Percentiles rank a stretch among this genome's conserved stretches.
Conservation (phyloP, 768 basidiomycete genomes). For the Kwoniella heveanensis region DNA sequence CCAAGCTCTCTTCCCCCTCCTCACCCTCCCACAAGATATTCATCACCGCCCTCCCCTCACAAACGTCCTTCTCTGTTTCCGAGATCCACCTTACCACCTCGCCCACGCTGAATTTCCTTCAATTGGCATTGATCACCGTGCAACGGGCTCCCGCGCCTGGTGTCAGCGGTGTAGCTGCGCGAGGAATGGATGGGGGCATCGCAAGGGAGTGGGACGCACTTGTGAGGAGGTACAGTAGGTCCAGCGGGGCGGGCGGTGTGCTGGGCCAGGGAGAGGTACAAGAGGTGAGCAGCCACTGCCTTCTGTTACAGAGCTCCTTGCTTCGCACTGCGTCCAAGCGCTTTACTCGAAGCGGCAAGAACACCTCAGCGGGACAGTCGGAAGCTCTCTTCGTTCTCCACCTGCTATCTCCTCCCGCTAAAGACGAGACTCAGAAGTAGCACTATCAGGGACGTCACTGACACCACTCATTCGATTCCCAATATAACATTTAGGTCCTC, state of each 20-base stretch:
- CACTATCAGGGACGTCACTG: neutral
- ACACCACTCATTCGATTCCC: neutral
- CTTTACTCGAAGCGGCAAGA: neutral
- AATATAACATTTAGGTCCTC: conserved; percentile 24
- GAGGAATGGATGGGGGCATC: conserved; percentile 67
- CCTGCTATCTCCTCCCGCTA: too few relatives aligned
- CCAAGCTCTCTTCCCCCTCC: conserved; percentile 61
- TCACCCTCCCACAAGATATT: conserved; percentile 54
- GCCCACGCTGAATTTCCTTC: conserved; percentile 79
- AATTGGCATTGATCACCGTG: conserved; percentile 83
- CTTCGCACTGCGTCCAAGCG: too few relatives aligned
- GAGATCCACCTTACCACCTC: conserved; percentile 78
- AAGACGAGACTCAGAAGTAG: too few relatives aligned
- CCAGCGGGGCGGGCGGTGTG: conserved; percentile 68
- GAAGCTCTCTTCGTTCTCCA: too few relatives aligned
- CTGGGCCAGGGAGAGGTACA: conserved; percentile 37
- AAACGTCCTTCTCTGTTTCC: conserved; percentile 28
- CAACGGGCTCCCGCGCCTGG: conserved; percentile 63
- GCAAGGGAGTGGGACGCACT: conserved; percentile 70
- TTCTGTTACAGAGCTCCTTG: too few relatives aligned
- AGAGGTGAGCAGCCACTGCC: conserved; percentile 54
- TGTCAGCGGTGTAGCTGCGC: conserved; percentile 76
- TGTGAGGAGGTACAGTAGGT: conserved; percentile 78
- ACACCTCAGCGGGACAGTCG: too few relatives aligned
- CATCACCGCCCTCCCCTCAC: conserved; percentile 51